Evolutionary conservation across 139 green algal genomes (phyloP).

Genomic region (Raphidocelis subcapitata): DNA sequence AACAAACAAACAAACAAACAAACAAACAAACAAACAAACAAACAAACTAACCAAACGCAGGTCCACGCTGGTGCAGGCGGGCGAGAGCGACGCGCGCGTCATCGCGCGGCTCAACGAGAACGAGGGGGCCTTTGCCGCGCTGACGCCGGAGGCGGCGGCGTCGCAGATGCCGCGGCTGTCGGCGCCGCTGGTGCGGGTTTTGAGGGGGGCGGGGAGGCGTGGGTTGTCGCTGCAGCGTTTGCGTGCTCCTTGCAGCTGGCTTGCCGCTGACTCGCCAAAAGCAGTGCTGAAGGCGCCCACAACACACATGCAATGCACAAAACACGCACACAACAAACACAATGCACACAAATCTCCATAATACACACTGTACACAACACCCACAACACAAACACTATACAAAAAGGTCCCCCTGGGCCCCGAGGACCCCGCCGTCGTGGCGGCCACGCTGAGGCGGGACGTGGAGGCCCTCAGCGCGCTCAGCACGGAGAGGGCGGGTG

Average conservation of each 20-base stretch:
- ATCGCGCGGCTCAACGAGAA: conserved; percentile 57
- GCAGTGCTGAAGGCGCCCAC: too few species aligned
- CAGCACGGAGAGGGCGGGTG: conserved; percentile 28
- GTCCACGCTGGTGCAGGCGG: conserved; percentile 66
- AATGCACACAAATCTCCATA: background rate
- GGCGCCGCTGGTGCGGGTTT: conserved; percentile 1
- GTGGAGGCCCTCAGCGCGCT: conserved; percentile 56
- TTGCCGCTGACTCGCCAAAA: too few species aligned
- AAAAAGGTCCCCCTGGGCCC: conserved; percentile 50
- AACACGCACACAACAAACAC: too few species aligned
- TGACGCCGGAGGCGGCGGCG: conserved; percentile 43
- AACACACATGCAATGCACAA: too few species aligned
- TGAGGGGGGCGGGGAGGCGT: background rate
- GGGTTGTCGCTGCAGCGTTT: background rate
- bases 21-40: too few species aligned
- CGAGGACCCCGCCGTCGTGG: conserved; percentile 67
- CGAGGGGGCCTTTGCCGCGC: conserved; percentile 42
- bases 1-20: too few species aligned
- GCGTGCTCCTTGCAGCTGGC: background rate
- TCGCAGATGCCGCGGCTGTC: conserved; percentile 60
- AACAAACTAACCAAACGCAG: conserved; percentile 7
- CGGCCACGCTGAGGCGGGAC: conserved; percentile 61
- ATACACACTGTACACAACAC: background rate
- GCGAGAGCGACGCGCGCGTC: conserved; percentile 62
- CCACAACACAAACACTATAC: too few species aligned